phyloP scores from a whole-genome alignment of 164 flowering plant genomes.

The Tetracentron sinense region DNA sequence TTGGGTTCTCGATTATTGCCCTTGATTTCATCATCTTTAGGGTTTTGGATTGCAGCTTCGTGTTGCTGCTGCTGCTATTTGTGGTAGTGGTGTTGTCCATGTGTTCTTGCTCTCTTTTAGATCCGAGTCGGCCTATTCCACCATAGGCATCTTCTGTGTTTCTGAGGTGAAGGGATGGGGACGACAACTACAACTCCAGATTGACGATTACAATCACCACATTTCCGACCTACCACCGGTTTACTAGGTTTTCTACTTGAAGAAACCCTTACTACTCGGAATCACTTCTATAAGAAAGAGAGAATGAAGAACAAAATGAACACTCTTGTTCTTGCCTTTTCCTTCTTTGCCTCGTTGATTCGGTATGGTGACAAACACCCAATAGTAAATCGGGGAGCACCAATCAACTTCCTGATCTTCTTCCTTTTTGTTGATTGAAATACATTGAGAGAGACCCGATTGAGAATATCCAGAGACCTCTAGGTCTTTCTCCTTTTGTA shows the following conservation, averaged over 20 bases:
- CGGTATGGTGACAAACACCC: no score
- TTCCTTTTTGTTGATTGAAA: no score
- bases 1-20: slow-evolving; percentile 27
- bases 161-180: slow-evolving; percentile 45
- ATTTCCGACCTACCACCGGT: slow-evolving; percentile 81
- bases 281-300: background rate
- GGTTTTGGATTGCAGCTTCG: slow-evolving; percentile 19
- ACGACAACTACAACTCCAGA: slow-evolving; percentile 30
- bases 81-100: slow-evolving; percentile 21
- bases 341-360: no score
- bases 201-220: slow-evolving; percentile 51
- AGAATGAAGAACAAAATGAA: background rate
- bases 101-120: slow-evolving; percentile 36
- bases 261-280: background rate
- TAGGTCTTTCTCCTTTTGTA: no score
- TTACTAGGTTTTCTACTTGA: slow-evolving; percentile 39
- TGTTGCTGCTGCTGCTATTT: slow-evolving; percentile 29
- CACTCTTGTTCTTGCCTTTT: no score
- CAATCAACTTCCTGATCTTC: no score
- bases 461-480: no score
- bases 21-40: slow-evolving; percentile 27
- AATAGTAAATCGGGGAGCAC: no score
- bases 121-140: slow-evolving; percentile 25
- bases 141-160: slow-evolving; percentile 34
- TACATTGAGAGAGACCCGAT: no score